Base-by-base conservation (phyloP, 2,329 filamentous ascomycete genomes). In the Aotearoamyces nothofagi region DNA sequence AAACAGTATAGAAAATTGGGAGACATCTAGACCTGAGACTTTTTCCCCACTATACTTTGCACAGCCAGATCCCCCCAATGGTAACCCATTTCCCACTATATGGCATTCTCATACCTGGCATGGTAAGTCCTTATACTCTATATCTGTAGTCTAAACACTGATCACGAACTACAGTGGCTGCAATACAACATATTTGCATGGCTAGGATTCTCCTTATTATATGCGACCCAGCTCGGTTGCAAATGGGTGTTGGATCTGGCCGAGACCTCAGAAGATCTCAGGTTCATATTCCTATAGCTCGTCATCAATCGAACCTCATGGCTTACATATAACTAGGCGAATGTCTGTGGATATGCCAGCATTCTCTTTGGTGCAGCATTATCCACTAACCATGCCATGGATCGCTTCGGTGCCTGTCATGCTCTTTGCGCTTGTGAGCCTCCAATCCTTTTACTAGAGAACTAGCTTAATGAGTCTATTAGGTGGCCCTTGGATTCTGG, bases 111-210 rank as follows among this genome's bases (percentile, higher is more conserved):
- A 11, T 11, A 10, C 17, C 10, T 29, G 15, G 17, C 27, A 29
- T 29, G 15, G 27, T 29, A 15, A 24, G 17, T n/a, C n/a, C n/a
- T n/a, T 14, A 11, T 10, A n/a, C 12, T 27, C 15, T 15, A 27
- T 16, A 15, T 9, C 12, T 8, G 11, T 15, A 16, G n/a, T 27
- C 9, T 27, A 5, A 17, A 27, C 9, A 10, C 14, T 13, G 15
- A 27, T 15, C 15, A 10, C 15, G n/a, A 13, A 14, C 9, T 13
- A 10, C 13, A 29, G 27, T 19, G 6, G 22, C 27, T 24, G 27
- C 27, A 10, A 23, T 29, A 9, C 27, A 29, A 19, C 17, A 29
- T 14, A 24, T 29, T 9, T 29, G 27, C 22, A 24, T 29, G 15
- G 15, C 27, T 6, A 29, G 22, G 17, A 19, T 16, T 13, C 17